A percentile compares a stretch with the other conserved stretches of the same genome.
These are phyloP conservation scores for Cordyceps javanica DNA, from an alignment of 2,329 filamentous ascomycete genomes.

Conservation along the genomic window DNA sequence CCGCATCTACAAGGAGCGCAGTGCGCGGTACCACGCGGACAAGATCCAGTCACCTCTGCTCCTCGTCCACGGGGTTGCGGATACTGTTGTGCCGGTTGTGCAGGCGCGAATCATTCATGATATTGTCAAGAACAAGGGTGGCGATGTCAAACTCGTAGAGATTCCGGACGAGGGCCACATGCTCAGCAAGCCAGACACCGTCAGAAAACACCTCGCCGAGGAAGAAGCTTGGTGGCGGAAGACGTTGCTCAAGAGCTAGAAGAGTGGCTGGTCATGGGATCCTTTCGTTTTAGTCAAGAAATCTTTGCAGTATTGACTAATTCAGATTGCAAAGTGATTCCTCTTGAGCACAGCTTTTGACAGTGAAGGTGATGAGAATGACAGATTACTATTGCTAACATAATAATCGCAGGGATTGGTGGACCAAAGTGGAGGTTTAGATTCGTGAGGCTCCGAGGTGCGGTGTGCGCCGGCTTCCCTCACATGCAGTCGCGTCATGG, in stretches of 20 bases:
- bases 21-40: slow-evolving; percentile 42
- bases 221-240: slow-evolving; percentile 43
- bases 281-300: neutral
- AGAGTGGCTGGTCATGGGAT: neutral
- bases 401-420: neutral
- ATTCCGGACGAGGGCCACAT: slow-evolving; percentile 46
- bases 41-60: slow-evolving; percentile 44
- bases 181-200: slow-evolving; percentile 35
- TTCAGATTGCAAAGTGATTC: neutral
- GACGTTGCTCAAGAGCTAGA: slow-evolving; percentile 25
- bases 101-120: slow-evolving; percentile 49
- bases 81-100: slow-evolving; percentile 52
- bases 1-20: slow-evolving; percentile 38
- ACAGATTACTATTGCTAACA: slow-evolving; percentile 5
- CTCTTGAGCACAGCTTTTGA: neutral
- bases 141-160: slow-evolving; percentile 40
- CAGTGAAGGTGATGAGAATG: no score
- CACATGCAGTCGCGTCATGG: neutral
- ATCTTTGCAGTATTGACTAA: neutral
- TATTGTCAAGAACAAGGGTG: slow-evolving; percentile 34
- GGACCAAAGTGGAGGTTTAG: slow-evolving; percentile 1
- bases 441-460: slow-evolving; percentile 2
- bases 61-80: slow-evolving; percentile 49
- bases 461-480: slow-evolving; percentile 10
- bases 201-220: slow-evolving; percentile 33